A percentile compares a stretch with the other conserved stretches of the same genome.
phyloP scores from a whole-genome alignment of 805 yeast species.

The Metschnikowia corniflorae region DNA sequence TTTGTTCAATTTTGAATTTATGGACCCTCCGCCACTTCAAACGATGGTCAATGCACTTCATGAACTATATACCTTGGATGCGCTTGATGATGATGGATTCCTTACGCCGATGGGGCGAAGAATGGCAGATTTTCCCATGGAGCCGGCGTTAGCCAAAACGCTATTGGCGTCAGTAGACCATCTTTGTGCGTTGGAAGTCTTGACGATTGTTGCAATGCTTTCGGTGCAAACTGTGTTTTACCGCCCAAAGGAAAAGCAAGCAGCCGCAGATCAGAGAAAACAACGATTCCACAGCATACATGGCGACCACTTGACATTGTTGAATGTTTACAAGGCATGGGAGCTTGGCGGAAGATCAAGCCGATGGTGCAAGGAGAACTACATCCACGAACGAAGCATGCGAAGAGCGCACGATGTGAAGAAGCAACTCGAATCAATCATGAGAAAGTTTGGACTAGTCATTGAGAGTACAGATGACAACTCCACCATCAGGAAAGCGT shows the following conservation, averaged over 20 bases:
- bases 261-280: slow-evolving; percentile 72
- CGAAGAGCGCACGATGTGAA: slow-evolving; percentile 76
- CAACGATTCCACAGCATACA: slow-evolving; percentile 68
- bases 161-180: slow-evolving; percentile 67
- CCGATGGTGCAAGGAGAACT: slow-evolving; percentile 79
- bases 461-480: slow-evolving; percentile 51
- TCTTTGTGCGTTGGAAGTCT: slow-evolving; percentile 74
- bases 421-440: slow-evolving; percentile 58
- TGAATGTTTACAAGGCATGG: slow-evolving; percentile 83
- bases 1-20: slow-evolving; percentile 74
- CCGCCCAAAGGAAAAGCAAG: slow-evolving; percentile 75
- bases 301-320: slow-evolving; percentile 81
- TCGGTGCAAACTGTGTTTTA: slow-evolving; percentile 80
- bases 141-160: slow-evolving; percentile 82
- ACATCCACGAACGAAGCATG: slow-evolving; percentile 74
- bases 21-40: slow-evolving; percentile 86
- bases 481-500: slow-evolving; percentile 55
- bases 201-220: slow-evolving; percentile 84
- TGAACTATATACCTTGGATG: slow-evolving; percentile 77
- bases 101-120: slow-evolving; percentile 74
- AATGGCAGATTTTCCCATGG: slow-evolving; percentile 94
- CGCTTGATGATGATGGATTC: slow-evolving; percentile 72
- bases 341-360: slow-evolving; percentile 48
- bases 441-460: slow-evolving; percentile 46
- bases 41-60: slow-evolving; percentile 75